These are phyloP conservation scores for Acacia melanoxylon DNA, from an alignment of 306 rosid genomes.

Conservation along the genomic window DNA sequence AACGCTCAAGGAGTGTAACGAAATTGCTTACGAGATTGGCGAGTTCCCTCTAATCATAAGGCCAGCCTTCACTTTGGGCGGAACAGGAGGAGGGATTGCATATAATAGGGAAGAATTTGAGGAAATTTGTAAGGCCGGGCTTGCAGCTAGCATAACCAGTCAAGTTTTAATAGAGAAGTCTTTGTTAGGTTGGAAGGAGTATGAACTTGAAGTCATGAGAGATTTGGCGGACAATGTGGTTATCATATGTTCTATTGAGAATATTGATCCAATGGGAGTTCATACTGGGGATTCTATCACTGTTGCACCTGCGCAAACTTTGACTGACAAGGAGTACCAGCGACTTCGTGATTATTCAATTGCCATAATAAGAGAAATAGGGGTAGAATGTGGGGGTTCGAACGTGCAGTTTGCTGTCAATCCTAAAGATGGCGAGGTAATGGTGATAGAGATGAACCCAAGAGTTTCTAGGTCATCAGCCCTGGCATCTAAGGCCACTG, in stretches of 20 bases:
- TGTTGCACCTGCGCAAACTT: slow-evolving; percentile 93
- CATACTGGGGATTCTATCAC: slow-evolving; percentile 97
- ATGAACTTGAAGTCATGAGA: slow-evolving; percentile 98
- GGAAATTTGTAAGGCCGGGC: slow-evolving; percentile 82
- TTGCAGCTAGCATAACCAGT: slow-evolving; percentile 78
- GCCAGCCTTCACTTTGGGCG: slow-evolving; percentile 88
- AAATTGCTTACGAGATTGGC: slow-evolving; percentile 62
- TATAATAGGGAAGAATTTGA: slow-evolving; percentile 82
- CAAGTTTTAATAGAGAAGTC: slow-evolving; percentile 96
- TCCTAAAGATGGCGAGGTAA: slow-evolving; percentile 79
- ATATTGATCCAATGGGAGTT: slow-evolving; percentile 97
- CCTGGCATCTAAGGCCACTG: slow-evolving; percentile 89
- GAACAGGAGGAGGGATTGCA: slow-evolving; percentile 96
- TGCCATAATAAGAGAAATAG: slow-evolving; percentile 74
- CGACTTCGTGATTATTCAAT: slow-evolving; percentile 76
- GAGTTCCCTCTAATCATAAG: slow-evolving; percentile 81
- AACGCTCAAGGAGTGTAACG: slow-evolving; percentile 58
- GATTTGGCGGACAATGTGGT: slow-evolving; percentile 97
- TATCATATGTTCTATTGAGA: slow-evolving; percentile 95
- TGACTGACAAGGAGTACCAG: slow-evolving; percentile 88
- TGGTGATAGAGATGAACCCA: slow-evolving; percentile 99
- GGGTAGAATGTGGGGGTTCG: slow-evolving; percentile 85
- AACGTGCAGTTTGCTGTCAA: slow-evolving; percentile 97
- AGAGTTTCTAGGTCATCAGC: slow-evolving; percentile 97
- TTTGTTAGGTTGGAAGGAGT: slow-evolving; percentile 94